A percentile compares a stretch with the other conserved stretches of the same genome.
Evolutionary conservation across 352 stramenopile genomes (phyloP).

Genomic region (Globisporangium spinosum): DNA sequence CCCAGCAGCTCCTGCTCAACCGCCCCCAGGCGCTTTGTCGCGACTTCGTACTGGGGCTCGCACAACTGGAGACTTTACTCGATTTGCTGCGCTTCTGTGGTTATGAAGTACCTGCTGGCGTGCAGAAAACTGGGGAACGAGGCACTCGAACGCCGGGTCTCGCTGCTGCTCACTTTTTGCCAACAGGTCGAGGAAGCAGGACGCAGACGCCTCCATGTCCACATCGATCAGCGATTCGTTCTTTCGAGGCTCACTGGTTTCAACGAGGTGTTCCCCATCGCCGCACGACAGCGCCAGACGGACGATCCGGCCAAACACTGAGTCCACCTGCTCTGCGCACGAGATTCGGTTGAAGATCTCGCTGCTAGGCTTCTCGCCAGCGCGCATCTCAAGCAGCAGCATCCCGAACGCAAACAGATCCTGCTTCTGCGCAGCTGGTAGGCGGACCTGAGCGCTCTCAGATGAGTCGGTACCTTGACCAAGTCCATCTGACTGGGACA

Average conservation of each 20-base stretch:
- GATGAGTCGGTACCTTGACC: neutral
- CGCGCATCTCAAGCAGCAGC: conserved; percentile 68
- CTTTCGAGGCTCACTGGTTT: neutral
- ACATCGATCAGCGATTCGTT: conserved; percentile 9
- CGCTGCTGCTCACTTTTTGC: conserved; percentile 23
- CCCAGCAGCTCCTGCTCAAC: conserved; percentile 65
- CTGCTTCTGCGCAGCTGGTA: conserved; percentile 6
- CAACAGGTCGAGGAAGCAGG: conserved; percentile 26
- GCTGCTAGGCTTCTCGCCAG: conserved; percentile 41
- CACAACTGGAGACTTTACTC: conserved; percentile 25
- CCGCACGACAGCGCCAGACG: conserved; percentile 23
- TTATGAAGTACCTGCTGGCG: conserved; percentile 39
- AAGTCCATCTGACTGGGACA: neutral
- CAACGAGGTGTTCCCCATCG: neutral
- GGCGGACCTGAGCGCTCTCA: neutral
- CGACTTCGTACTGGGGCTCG: conserved; percentile 29
- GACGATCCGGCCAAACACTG: conserved; percentile 37
- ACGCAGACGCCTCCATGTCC: conserved; percentile 4
- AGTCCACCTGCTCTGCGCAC: conserved; percentile 40
- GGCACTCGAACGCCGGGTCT: conserved; percentile 5
- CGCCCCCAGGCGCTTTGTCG: conserved; percentile 49
- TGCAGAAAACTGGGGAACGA: conserved; percentile 53
- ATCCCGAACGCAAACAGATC: conserved; percentile 72
- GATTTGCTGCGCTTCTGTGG: conserved; percentile 23
- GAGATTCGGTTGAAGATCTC: conserved; percentile 55